phyloP scores from a whole-genome alignment of 176 grass and related monocot species.

The Rhynchospora tenuis region DNA sequence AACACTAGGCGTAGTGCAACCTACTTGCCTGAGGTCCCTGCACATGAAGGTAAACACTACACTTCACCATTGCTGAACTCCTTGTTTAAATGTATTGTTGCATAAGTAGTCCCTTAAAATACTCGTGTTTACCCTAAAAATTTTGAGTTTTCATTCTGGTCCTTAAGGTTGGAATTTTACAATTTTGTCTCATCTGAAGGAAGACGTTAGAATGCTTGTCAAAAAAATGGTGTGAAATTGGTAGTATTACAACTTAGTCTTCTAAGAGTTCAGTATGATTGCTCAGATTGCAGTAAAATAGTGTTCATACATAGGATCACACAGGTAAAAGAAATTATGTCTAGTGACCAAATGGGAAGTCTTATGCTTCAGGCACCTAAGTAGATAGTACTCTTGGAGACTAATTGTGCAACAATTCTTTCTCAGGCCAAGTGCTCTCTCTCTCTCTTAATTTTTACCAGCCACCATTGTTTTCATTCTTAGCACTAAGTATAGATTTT shows the following conservation, averaged over 20 bases:
- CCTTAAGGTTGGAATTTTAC: background rate
- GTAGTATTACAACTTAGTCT: background rate
- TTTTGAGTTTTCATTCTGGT: background rate
- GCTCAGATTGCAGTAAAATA: background rate
- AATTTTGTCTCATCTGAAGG: background rate
- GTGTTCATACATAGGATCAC: too few species aligned
- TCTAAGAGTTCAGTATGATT: background rate
- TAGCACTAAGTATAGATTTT: background rate
- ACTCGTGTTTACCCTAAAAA: background rate
- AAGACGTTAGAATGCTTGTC: background rate
- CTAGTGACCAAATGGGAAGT: background rate
- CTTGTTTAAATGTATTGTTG: slow-evolving; percentile 7
- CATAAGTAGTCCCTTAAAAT: background rate
- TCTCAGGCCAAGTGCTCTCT: too few species aligned
- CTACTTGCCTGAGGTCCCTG: slow-evolving; percentile 95
- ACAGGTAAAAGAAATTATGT: background rate
- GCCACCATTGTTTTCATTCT: background rate
- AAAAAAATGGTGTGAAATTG: background rate
- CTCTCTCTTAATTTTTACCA: background rate
- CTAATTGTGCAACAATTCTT: background rate
- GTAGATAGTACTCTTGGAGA: background rate
- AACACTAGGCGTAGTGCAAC: slow-evolving; percentile 71
- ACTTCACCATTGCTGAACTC: background rate
- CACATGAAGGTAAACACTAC: slow-evolving; percentile 72
- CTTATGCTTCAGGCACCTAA: background rate